Percentiles rank a stretch among this genome's conserved stretches.
phyloP scores from a whole-genome alignment of 1,284 basidiomycete genomes.

The Puccinia triticina region DNA sequence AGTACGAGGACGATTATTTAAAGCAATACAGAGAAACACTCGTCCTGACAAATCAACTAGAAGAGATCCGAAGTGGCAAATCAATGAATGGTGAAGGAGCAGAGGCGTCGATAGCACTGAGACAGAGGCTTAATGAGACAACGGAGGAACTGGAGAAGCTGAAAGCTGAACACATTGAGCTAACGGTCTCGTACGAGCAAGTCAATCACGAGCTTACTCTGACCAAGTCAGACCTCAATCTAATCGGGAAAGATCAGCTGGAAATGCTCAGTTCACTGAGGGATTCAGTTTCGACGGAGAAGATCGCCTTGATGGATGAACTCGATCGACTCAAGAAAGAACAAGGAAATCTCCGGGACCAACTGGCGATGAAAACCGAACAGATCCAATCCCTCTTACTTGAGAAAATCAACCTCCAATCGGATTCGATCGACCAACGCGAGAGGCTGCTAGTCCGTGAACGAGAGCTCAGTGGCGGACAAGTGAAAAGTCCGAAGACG shows the following conservation, averaged over 20 bases:
- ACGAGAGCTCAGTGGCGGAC: constrained; percentile 75
- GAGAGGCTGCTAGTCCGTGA: constrained; percentile 80
- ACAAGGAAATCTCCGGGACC: constrained; percentile 74
- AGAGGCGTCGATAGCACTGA: constrained; percentile 82
- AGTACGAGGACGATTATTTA: constrained; percentile 87
- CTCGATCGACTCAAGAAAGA: constrained; percentile 70
- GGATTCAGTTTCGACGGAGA: constrained; percentile 85
- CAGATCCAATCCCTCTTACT: constrained; percentile 68
- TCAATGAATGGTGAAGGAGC: constrained; percentile 76
- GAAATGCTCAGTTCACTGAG: constrained; percentile 74
- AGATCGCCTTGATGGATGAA: constrained; percentile 72
- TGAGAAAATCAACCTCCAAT: constrained; percentile 88
- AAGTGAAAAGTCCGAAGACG: constrained; percentile 72
- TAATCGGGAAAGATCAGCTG: constrained; percentile 63
- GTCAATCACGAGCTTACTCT: constrained; percentile 74
- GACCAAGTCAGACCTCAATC: constrained; percentile 74
- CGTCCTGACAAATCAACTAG: constrained; percentile 76
- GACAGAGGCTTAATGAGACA: constrained; percentile 82
- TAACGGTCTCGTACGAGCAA: constrained; percentile 73
- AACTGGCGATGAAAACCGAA: constrained; percentile 77
- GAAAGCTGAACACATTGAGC: constrained; percentile 70
- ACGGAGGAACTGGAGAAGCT: constrained; percentile 77
- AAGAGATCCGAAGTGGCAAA: constrained; percentile 84
- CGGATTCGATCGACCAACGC: constrained; percentile 78
- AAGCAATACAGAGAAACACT: constrained; percentile 80